phyloP scores from a whole-genome alignment of 495 filamentous ascomycete species.

The Endocarpon pusillum region DNA sequence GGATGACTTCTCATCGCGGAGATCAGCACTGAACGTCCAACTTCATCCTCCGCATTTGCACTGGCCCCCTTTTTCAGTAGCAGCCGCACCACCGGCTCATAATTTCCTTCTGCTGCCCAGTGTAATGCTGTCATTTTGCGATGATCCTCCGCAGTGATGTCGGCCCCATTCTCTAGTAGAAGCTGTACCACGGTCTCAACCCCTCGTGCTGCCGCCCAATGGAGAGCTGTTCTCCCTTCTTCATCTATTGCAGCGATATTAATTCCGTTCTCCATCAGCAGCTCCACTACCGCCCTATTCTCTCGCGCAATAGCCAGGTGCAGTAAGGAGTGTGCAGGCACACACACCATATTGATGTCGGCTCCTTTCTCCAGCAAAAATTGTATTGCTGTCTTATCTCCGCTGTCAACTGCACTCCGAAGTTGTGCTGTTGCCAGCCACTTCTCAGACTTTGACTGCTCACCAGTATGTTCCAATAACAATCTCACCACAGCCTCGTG shows the following conservation, averaged over 20 bases:
- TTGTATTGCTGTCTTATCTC: background rate
- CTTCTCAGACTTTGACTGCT: too few relatives aligned
- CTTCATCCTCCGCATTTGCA: too few relatives aligned
- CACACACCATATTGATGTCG: background rate
- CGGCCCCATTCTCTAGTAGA: background rate
- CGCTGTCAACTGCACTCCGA: background rate
- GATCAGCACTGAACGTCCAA: too few relatives aligned
- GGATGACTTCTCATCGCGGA: too few relatives aligned
- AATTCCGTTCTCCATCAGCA: slow-evolving; percentile 1
- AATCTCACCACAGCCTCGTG: too few relatives aligned
- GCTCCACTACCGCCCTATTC: background rate
- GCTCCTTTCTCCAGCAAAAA: background rate
- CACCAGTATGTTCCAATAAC: too few relatives aligned
- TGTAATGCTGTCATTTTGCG: slow-evolving; percentile 1
- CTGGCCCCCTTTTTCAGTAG: background rate
- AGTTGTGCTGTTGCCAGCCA: background rate
- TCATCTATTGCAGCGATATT: background rate
- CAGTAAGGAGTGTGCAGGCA: too few relatives aligned
- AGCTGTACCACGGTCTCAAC: background rate
- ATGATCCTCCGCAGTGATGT: too few relatives aligned
- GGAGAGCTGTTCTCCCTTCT: background rate
- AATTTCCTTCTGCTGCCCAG: slow-evolving; percentile 1
- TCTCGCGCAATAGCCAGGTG: background rate
- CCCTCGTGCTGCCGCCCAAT: background rate
- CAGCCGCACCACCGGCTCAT: slow-evolving; percentile 3